phyloP scores from a whole-genome alignment of 768 basidiomycete species.

The Cystofilobasidium capitatum region DNA sequence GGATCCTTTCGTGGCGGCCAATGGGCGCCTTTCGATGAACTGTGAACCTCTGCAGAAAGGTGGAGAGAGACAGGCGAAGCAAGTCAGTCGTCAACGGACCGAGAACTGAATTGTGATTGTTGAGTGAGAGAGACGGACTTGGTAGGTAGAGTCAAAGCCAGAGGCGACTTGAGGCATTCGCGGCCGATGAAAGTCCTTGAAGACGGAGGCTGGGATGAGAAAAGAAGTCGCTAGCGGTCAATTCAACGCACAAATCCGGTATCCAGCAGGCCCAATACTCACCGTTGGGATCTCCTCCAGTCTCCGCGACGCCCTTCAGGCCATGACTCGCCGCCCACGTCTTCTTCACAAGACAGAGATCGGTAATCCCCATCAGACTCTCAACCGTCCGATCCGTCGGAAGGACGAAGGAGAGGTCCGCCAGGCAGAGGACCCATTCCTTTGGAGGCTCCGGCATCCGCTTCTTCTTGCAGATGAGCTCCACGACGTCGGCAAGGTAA shows the following conservation, averaged over 20 bases:
- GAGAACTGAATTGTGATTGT: too few relatives aligned
- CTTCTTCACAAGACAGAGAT: slow-evolving; percentile 69
- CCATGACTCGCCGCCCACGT: slow-evolving; percentile 65
- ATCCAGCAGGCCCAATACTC: slow-evolving; percentile 28
- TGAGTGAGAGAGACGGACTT: slow-evolving; percentile 48
- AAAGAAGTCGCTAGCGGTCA: not conserved
- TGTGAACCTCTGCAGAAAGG: slow-evolving; percentile 61
- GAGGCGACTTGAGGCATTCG: slow-evolving; percentile 49
- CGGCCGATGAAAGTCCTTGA: slow-evolving; percentile 75
- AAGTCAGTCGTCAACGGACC: slow-evolving; percentile 1
- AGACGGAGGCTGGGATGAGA: slow-evolving; percentile 60
- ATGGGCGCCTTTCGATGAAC: slow-evolving; percentile 93
- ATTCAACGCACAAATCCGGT: not conserved
- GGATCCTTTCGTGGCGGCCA: slow-evolving; percentile 73
- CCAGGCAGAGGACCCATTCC: slow-evolving; percentile 51
- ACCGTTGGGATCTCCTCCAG: slow-evolving; percentile 82
- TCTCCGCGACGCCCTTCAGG: slow-evolving; percentile 48
- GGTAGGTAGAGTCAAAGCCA: slow-evolving; percentile 78
- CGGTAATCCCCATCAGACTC: slow-evolving; percentile 75
- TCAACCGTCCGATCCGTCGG: slow-evolving; percentile 95
- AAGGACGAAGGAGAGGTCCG: slow-evolving; percentile 48
- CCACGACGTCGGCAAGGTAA: slow-evolving; percentile 94
- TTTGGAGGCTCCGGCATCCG: slow-evolving; percentile 43
- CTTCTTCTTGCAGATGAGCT: slow-evolving; percentile 52
- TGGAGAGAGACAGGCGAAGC: not conserved